phyloP scores from a whole-genome alignment of 148 eudicot species.

The Camellia sinensis region DNA sequence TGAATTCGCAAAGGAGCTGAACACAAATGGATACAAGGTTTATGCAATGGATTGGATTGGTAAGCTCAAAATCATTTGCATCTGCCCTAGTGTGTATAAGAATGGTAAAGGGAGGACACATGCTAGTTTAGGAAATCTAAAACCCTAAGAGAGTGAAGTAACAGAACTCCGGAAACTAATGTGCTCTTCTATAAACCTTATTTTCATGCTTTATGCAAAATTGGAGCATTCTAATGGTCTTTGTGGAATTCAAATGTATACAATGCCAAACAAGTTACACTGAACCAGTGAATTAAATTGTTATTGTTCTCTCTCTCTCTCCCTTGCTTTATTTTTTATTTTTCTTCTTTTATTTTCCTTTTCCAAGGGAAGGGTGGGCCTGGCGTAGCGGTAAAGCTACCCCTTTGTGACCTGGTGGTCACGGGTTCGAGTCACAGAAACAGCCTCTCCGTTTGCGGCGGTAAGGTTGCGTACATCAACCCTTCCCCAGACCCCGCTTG shows the following conservation, averaged over 20 bases:
- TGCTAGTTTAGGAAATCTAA: background rate
- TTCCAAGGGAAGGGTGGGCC: no score
- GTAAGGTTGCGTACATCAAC: no score
- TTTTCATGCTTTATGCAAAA: background rate
- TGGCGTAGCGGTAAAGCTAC: no score
- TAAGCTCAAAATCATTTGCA: conserved; percentile 27
- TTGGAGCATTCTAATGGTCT: background rate
- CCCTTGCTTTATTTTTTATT: no score
- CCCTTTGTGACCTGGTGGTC: no score
- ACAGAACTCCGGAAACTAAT: background rate
- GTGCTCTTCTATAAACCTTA: background rate
- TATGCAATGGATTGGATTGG: conserved; percentile 83
- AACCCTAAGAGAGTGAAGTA: background rate
- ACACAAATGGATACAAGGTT: conserved; percentile 61
- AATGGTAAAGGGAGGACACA: background rate
- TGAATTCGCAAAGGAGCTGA: conserved; percentile 63
- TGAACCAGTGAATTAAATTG: background rate
- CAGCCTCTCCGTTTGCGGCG: no score
- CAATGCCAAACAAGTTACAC: background rate
- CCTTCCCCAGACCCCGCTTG: no score
- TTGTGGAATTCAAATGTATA: background rate
- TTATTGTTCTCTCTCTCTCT: background rate
- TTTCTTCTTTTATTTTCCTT: no score
- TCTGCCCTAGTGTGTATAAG: conserved; percentile 12
- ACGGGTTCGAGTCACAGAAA: no score